Base-by-base conservation (phyloP, 495 filamentous ascomycete genomes). In the Podospora bellae-mahoneyi region DNA sequence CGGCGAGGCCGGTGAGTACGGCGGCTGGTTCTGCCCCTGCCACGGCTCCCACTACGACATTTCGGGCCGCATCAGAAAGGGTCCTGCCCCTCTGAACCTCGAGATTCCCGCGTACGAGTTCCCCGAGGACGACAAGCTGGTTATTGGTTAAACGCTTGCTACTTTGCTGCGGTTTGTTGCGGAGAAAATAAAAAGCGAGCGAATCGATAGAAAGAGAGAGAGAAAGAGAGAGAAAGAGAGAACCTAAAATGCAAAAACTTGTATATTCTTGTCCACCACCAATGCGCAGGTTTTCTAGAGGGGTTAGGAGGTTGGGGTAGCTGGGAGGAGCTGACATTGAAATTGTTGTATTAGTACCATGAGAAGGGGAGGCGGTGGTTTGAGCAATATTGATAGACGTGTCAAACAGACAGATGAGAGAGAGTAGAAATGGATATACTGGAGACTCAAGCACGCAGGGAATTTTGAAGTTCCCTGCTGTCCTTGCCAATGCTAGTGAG, bases 31-130 rank as follows among this genome's bases (percentile, higher is more conserved):
- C 89, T 99, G 95, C 85, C 95, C 95, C 69, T 99, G 95, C 89
- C 95, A 99, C 87, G 95, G 95, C 78, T 97, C 93, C 66, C 95
- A 99, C 85, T 99, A 99, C 87, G 95, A 99, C 82, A 97, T 99
- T 82, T 97, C 92, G 69, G 95, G 95, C 77, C 92, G 95, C 79
- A 90, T 94, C 83, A 88, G 95, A 81, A 97, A 91, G 86, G 95
- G 95, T 26, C 95, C 95, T 61, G 95, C 95, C 65, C 95, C 95
- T 69, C 86, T 98, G 75, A 99, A 99, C 86, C 86, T 99, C 74
- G 95, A 97, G 87, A 88, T 99, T 71, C 95, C 95, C 69, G 73
- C 76, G 76, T 99, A 99, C 84, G 89, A 88, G 71, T 94, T 96
- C 85, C 85, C 89, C 70, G 89, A 91, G 75, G 92, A 94, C 23